Evolutionary conservation across 2,329 filamentous ascomycete genomes (phyloP).

Genomic region (Xylaria sp.): DNA sequence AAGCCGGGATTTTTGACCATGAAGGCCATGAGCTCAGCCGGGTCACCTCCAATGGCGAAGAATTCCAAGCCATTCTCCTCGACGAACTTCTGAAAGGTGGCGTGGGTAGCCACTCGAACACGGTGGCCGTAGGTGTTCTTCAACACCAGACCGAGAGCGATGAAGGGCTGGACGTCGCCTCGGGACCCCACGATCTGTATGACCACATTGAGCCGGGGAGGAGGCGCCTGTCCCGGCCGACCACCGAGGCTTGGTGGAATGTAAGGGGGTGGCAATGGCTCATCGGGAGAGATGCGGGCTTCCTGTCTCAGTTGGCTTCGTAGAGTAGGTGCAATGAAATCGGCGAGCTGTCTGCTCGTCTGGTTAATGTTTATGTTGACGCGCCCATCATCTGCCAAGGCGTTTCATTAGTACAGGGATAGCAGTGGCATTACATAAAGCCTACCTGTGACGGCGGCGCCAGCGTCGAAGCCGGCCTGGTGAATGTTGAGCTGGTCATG

Average conservation of each 20-base stretch:
- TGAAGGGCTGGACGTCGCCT: slow-evolving; percentile 69
- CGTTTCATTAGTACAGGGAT: slow-evolving; percentile 26
- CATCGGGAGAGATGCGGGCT: slow-evolving; percentile 44
- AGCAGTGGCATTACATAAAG: not conserved
- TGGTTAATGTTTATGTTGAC: slow-evolving; percentile 84
- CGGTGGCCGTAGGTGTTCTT: slow-evolving; percentile 62
- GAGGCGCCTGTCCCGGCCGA: slow-evolving; percentile 59
- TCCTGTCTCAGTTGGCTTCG: slow-evolving; percentile 66
- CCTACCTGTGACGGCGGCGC: slow-evolving; percentile 67
- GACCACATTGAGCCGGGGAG: slow-evolving; percentile 61
- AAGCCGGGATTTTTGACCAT: slow-evolving; percentile 82
- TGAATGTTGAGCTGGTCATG: slow-evolving; percentile 68
- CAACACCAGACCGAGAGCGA: slow-evolving; percentile 64
- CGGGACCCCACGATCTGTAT: slow-evolving; percentile 65
- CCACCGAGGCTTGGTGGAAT: slow-evolving; percentile 79
- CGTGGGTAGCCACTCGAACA: slow-evolving; percentile 67
- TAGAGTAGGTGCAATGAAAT: slow-evolving; percentile 74
- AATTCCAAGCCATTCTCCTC: slow-evolving; percentile 65
- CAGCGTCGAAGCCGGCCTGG: slow-evolving; percentile 71
- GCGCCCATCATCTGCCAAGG: slow-evolving; percentile 72
- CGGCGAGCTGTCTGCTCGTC: slow-evolving; percentile 71
- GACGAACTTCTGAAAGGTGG: slow-evolving; percentile 65
- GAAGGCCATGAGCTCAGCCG: slow-evolving; percentile 64
- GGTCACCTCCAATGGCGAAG: slow-evolving; percentile 67
- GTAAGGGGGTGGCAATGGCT: slow-evolving; percentile 72